These are phyloP conservation scores for Begonia masoniana DNA, from an alignment of 306 rosid species.

Conservation along the genomic window DNA sequence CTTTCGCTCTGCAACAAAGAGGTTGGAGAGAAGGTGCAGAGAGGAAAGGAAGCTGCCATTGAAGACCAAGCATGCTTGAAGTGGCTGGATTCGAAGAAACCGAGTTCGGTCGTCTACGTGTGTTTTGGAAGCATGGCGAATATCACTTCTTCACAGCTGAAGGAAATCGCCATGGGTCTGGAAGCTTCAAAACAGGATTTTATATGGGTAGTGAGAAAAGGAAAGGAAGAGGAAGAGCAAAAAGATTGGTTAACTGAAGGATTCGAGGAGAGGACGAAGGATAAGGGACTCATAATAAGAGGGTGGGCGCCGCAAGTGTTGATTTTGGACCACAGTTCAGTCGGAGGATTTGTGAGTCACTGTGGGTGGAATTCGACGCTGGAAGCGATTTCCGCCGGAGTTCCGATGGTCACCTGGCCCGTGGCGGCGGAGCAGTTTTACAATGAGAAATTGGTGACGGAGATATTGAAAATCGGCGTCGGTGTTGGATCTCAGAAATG, in stretches of 20 bases:
- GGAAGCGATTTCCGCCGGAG: slow-evolving; percentile 25
- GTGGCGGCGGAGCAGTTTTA: slow-evolving; percentile 25
- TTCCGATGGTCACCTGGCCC: slow-evolving; percentile 38
- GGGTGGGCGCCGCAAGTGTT: slow-evolving; percentile 33
- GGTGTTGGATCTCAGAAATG: slow-evolving; percentile 18
- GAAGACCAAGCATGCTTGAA: slow-evolving; percentile 12
- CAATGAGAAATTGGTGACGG: slow-evolving; percentile 26
- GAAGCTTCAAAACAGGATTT: slow-evolving; percentile 19
- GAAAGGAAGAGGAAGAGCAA: background rate
- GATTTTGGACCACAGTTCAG: slow-evolving; percentile 25
- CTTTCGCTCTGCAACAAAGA: slow-evolving; percentile 18
- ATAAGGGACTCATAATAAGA: slow-evolving; percentile 19
- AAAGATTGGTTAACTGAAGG: slow-evolving; percentile 18
- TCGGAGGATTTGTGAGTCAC: slow-evolving; percentile 36
- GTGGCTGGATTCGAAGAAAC: slow-evolving; percentile 23
- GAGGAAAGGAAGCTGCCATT: slow-evolving; percentile 6
- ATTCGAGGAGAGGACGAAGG: slow-evolving; percentile 24
- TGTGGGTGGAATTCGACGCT: slow-evolving; percentile 37
- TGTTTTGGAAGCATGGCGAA: slow-evolving; percentile 20
- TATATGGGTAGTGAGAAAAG: slow-evolving; percentile 27
- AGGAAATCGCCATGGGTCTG: slow-evolving; percentile 19
- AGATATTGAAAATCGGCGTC: slow-evolving; percentile 19
- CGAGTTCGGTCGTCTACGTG: slow-evolving; percentile 19
- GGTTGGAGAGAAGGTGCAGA: slow-evolving; percentile 6
- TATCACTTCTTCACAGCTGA: slow-evolving; percentile 10